Base-by-base conservation (phyloP, 1,139 yeast genomes). In the Yamadazyma kanchanaburiensis region DNA sequence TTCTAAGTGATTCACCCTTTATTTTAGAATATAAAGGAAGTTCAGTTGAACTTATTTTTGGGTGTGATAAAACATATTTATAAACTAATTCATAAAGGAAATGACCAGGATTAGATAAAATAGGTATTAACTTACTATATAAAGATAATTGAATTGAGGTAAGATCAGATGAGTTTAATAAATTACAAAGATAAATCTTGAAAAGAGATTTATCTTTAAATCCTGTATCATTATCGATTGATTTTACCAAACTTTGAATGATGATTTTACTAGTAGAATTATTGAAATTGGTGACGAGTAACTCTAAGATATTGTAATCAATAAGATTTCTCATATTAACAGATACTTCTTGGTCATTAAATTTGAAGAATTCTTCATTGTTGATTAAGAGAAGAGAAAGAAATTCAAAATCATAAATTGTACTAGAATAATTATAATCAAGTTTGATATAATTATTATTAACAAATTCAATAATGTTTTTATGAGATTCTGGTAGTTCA, bases 31-130 rank as follows among this genome's bases (percentile, higher is more conserved):
- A 76, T 33, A 88, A 51, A 2, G 96, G 96, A 19, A 88, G 53
- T 22, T 84, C 91, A 35, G 60, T 63, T 1, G 59, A 42, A 37
- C 70, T 69, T 25, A 85, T 55, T 6, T 61, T 59, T 7, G 86
- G 81, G 20, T 75, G 74, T 4, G 75, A 61, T 26, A 82, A 58
- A 7, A 83, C 63, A 62, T 74, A 82, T 42, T 79, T 68, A 46
- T 69, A 75, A 0, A 77, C 74, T 39, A 76, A 74, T 40, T 86
- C 95, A 51, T 82, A 85, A 26, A 89, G 53, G 48, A 60, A 72
- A 52, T 74, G 94, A n/a, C 74, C 80, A 1, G 88, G 96, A 51
- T 75, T 78, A 6, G 69, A 51, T 34, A 85, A 51, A 2, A 85
- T 61, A 4, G 77, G 74, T 4, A 77, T 58, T 24, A 87, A 51